Evolutionary conservation across 495 filamentous ascomycete species (phyloP), one percentile per base, ranked within the genome.

Genomic region (Neurospora terricola): DNA sequence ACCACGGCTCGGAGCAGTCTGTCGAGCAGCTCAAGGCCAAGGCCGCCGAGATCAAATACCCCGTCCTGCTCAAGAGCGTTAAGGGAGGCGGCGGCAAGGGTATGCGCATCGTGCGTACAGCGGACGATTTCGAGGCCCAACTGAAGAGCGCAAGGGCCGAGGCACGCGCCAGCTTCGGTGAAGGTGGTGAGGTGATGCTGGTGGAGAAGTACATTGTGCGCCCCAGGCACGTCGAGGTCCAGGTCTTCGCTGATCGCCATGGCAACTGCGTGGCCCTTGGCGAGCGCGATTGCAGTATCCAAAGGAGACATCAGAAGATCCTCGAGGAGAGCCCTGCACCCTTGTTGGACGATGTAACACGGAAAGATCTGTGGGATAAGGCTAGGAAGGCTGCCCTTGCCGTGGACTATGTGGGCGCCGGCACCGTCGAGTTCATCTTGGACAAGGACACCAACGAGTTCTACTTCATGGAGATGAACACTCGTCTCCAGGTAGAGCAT

Each of bases 381-480:
- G 96, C 96, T 5, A 84, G 94, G 76, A 90, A 91, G 12, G 96
- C 96, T 16, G 96, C 96, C 1, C 81, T 94, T 62, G 95, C 96
- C 3, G 96, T 98, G 16, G 93, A 92, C 16, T 99, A 99, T 77
- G 92, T 96, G 77, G 96, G 96, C 27, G 96, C 96, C 27, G 96
- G 96, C 4, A 99, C 96, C 0, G 96, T 99, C 7, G 96, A 99
- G 80, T 99, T 98, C 81, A 99, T 99, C 73, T 94, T 99, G 72
- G 96, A 99, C 84, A 96, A 96, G 77, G 96, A 98, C 73, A 91
- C 91, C 0, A 92, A 91, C 9, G 87, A 94, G 62, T 98, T 98
- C 82, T 99, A 93, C 85, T 99, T 99, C 82, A 98, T 99, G 96
- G 96, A 99, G 82, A 98, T 98, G 96, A 99, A 99, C 83, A 98